Evolutionary conservation across 2,329 filamentous ascomycete genomes (phyloP).

Genomic region (Hawksworthiomyces lignivorus): DNA sequence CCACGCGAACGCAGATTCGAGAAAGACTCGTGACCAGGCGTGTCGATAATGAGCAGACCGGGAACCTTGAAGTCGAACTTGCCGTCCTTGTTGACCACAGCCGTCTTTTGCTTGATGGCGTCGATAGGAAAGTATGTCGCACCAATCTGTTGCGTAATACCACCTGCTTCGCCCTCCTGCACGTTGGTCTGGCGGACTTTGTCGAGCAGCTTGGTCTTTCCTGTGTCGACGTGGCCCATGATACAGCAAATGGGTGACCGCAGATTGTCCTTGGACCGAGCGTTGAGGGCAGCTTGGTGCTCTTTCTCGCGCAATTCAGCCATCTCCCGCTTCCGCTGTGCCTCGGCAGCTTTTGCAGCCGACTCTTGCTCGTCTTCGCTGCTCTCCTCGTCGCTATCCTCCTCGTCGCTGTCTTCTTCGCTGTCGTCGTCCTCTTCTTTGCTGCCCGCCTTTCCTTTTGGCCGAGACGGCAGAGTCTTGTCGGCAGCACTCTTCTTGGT

Average conservation of each 20-base stretch:
- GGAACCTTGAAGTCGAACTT: slow-evolving; percentile 96
- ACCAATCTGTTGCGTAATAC: slow-evolving; percentile 99
- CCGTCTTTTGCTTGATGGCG: slow-evolving; percentile 84
- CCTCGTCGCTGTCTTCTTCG: slow-evolving; percentile 21
- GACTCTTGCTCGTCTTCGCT: slow-evolving; percentile 66
- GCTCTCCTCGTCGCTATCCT: slow-evolving; percentile 54
- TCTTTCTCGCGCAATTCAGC: slow-evolving; percentile 82
- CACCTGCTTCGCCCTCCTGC: slow-evolving; percentile 96
- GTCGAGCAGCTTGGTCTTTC: slow-evolving; percentile 98
- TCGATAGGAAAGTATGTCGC: slow-evolving; percentile 98
- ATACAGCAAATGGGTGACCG: slow-evolving; percentile 99
- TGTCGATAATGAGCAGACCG: slow-evolving; percentile 93
- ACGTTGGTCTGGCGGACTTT: slow-evolving; percentile 98
- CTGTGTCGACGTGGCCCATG: slow-evolving; percentile 98
- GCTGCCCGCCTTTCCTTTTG: slow-evolving; percentile 33
- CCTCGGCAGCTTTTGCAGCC: slow-evolving; percentile 65
- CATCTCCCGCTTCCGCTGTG: slow-evolving; percentile 77
- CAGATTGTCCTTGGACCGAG: slow-evolving; percentile 86
- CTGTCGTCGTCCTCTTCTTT: slow-evolving; percentile 10
- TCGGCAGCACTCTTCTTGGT: slow-evolving; percentile 20
- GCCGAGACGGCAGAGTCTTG: slow-evolving; percentile 7
- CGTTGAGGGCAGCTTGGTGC: slow-evolving; percentile 84
- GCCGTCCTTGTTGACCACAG: slow-evolving; percentile 84
- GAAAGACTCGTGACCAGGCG: slow-evolving; percentile 99
- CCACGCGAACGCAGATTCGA: slow-evolving; percentile 94